phyloP scores from a whole-genome alignment of 192 early-diverging fungal species.

The Podila epicladia region DNA sequence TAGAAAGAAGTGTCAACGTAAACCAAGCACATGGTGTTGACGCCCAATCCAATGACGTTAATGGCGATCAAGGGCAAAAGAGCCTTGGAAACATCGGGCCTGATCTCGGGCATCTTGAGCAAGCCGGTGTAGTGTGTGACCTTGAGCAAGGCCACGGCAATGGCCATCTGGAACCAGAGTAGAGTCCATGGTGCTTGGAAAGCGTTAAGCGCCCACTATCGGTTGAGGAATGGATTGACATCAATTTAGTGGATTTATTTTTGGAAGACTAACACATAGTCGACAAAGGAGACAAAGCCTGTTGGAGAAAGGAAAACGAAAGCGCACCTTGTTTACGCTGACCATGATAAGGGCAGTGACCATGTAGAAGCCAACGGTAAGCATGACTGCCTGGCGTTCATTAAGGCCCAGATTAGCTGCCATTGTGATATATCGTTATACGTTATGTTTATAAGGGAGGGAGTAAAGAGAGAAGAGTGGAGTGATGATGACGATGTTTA shows the following conservation, averaged over 20 bases:
- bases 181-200: conserved; percentile 60
- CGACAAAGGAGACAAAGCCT: not conserved
- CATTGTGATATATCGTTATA: not conserved
- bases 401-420: conserved; percentile 26
- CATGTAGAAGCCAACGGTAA: conserved; percentile 53
- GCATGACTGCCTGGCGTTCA: conserved; percentile 40
- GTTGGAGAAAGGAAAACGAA: not conserved
- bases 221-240: not conserved
- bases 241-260: not conserved
- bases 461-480: not conserved
- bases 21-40: conserved; percentile 67
- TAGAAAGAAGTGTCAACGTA: conserved; percentile 69
- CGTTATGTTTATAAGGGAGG: not conserved
- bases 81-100: conserved; percentile 20
- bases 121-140: conserved; percentile 27
- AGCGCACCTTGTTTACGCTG: conserved; percentile 55
- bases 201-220: conserved; percentile 61
- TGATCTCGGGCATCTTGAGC: conserved; percentile 51
- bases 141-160: conserved; percentile 60
- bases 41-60: conserved; percentile 64
- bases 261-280: not conserved
- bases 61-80: conserved; percentile 57
- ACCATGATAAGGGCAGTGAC: conserved; percentile 56
- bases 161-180: conserved; percentile 63
- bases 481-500: not conserved